Conservation (phyloP, 2,329 filamentous ascomycete genomes). For the Neurospora sp. region DNA sequence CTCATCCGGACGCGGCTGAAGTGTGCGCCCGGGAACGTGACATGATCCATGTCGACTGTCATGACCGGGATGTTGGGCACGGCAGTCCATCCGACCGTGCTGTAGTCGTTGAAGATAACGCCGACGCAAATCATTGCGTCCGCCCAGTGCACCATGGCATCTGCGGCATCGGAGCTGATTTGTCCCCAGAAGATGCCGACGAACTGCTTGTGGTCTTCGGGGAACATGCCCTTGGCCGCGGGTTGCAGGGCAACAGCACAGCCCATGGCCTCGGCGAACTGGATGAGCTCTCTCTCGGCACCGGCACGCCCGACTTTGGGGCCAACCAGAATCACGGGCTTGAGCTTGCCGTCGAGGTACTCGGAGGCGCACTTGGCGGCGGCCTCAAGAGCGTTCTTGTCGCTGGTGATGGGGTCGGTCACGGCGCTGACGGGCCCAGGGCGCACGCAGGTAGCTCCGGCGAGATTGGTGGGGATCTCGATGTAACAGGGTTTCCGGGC, state of each 20-base stretch:
- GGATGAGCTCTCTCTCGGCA: conserved; percentile 15
- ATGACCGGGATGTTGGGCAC: conserved; percentile 19
- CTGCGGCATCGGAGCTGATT: conserved; percentile 18
- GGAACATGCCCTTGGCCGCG: conserved; percentile 22
- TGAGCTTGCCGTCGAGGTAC: conserved; percentile 18
- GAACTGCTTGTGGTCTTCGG: conserved; percentile 19
- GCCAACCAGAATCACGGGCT: conserved; percentile 19
- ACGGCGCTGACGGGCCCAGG: conserved; percentile 20
- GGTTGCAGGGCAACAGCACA: conserved; percentile 21
- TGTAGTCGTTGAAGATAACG: conserved; percentile 20
- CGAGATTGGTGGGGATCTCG: conserved; percentile 21
- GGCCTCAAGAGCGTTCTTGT: conserved; percentile 15
- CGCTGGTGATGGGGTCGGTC: conserved; percentile 13
- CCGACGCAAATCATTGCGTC: conserved; percentile 20
- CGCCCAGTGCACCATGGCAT: conserved; percentile 20
- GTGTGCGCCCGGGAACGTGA: conserved; percentile 18
- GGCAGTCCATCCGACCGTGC: conserved; percentile 21
- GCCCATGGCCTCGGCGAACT: conserved; percentile 19
- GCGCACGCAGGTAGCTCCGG: conserved; percentile 18
- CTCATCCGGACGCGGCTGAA: conserved; percentile 19
- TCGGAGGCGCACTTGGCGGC: conserved; percentile 15
- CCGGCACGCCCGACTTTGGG: conserved; percentile 16
- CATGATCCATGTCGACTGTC: conserved; percentile 19
- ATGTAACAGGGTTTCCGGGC: conserved; percentile 20
- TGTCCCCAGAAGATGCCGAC: conserved; percentile 20